Base-by-base conservation (phyloP, 164 flowering plant species). In the Santalum album region DNA sequence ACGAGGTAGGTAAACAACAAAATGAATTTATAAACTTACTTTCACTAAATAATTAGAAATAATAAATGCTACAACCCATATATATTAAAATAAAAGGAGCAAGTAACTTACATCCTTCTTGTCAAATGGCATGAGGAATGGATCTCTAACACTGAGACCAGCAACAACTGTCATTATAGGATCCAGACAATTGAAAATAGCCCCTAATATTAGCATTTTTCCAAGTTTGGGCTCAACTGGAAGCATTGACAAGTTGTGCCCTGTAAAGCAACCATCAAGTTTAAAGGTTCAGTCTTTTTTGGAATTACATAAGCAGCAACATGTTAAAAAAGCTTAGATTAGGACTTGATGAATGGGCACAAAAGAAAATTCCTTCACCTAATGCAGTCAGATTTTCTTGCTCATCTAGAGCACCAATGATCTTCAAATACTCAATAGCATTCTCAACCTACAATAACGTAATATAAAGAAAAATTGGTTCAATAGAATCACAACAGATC, bases 151-250 rank as follows among this genome's bases (percentile, higher is more conserved):
- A 65, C 95, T 87, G 39, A 90, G 80, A 60, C 97, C 92, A 72
- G 97, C 85, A 78, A 86, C 97, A 69, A 94, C 50, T 57, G 92
- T 87, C 45, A 86, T 64, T 45, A 94, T 62, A 23, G 99, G 96
- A 68, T 94, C 90, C 69, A 90, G 68, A 62, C 99, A 90, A 56
- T 82, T 80, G 58, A 90, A 80, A 26, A 94, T 78, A 19, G 95
- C 83, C 49, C 99, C 99, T 46, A 82, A 61, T 45, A 94, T 69
- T 36, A 94, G 88, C 97, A 90, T 94, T 72, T 94, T 94, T 56
- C 99, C 99, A 58, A 85, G 86, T 71, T 94, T 94, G 15, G 99
- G 99, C 64, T 94, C 99, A 84, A 90, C 65, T 0, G 99, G 99
- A 69, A 94, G 97, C 81, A 75, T 78, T 44, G 87, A 69, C 65